Conservation (phyloP, 257 asterid genomes). For the Ajuga chamaepitys region DNA sequence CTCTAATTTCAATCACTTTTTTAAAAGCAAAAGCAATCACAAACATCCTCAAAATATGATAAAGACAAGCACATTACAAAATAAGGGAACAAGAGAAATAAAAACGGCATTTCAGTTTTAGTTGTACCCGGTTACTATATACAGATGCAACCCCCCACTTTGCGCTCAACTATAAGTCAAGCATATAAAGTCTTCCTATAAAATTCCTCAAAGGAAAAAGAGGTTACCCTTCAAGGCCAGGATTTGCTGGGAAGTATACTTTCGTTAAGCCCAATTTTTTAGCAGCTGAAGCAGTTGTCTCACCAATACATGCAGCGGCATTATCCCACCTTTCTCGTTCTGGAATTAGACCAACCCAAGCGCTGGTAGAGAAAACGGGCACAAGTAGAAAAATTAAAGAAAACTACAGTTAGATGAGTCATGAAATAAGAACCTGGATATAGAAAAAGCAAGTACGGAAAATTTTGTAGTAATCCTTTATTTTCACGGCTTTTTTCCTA, state of each 20-base stretch:
- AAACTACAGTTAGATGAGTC: not conserved
- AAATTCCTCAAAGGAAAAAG: not conserved
- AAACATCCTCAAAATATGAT: too few relatives aligned
- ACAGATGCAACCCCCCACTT: not conserved
- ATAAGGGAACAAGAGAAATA: too few relatives aligned
- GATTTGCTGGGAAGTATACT: conserved; percentile 57
- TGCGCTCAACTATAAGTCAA: not conserved
- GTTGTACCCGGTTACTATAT: not conserved
- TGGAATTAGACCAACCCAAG: conserved; percentile 58
- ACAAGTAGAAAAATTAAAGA: not conserved
- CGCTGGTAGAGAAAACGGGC: conserved; percentile 38
- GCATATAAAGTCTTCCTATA: not conserved
- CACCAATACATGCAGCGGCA: conserved; percentile 81
- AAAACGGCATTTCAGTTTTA: not conserved
- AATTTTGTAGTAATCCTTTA: too few relatives aligned
- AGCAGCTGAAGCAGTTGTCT: conserved; percentile 78
- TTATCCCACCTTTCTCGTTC: conserved; percentile 40
- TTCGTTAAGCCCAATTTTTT: conserved; percentile 46
- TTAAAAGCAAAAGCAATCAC: too few relatives aligned
- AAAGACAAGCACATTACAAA: too few relatives aligned
- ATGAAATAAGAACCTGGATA: not conserved
- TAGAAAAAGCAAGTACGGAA: not conserved
- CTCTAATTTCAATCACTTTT: too few relatives aligned
- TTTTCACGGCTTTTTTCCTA: too few relatives aligned
- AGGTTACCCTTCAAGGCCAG: conserved; percentile 74